phyloP scores from a whole-genome alignment of 78 protist species.

The Dictyostelium purpureum region DNA sequence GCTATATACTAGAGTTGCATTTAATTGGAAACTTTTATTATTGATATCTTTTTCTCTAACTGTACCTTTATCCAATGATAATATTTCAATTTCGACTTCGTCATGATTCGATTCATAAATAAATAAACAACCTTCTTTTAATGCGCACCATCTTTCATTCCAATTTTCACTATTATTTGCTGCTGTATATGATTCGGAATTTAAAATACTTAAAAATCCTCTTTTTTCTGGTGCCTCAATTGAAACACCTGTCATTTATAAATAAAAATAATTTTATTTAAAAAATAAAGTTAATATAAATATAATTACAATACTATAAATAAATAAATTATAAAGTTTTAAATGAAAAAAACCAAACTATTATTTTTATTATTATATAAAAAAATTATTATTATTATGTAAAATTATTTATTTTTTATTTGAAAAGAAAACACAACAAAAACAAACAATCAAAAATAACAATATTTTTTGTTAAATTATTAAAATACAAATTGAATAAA shows the following conservation, averaged over 20 bases:
- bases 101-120: slow-evolving; percentile 30
- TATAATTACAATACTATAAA: neutral
- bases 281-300: neutral
- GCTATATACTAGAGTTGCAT: neutral
- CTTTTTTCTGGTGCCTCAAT: slow-evolving; percentile 73
- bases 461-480: too few relatives aligned
- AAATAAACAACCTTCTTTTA: slow-evolving; percentile 64
- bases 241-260: slow-evolving; percentile 25
- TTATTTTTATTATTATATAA: too few relatives aligned
- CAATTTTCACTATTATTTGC: slow-evolving; percentile 20
- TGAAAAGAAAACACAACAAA: too few relatives aligned
- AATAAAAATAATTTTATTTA: neutral
- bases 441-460: too few relatives aligned
- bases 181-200: slow-evolving; percentile 24
- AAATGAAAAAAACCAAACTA: too few relatives aligned
- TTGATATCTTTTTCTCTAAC: slow-evolving; percentile 60
- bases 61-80: slow-evolving; percentile 39
- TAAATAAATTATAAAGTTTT: neutral
- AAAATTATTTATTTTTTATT: too few relatives aligned
- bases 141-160: slow-evolving; percentile 40
- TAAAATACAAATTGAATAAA: too few relatives aligned
- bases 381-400: too few relatives aligned
- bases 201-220: slow-evolving; percentile 48
- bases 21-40: slow-evolving; percentile 65
- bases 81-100: slow-evolving; percentile 35